Base-by-base conservation (phyloP, 1,139 yeast species). In the Geotrichum histeridarum region DNA sequence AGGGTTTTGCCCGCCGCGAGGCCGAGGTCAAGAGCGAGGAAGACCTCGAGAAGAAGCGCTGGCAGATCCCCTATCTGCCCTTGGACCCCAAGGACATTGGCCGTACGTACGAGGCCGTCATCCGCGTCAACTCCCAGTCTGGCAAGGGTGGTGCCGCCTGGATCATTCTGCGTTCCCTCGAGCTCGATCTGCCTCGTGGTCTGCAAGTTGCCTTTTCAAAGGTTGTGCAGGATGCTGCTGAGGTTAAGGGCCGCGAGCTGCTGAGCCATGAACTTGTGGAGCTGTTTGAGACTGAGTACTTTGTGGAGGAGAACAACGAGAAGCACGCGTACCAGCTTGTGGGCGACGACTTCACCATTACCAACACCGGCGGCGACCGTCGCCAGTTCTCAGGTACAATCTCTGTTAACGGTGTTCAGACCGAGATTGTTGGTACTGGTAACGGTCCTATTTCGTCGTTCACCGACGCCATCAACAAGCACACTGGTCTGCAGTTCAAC, bases 141-240 rank as follows among this genome's bases (percentile, higher is more conserved):
- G 99, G 99, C 67, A 93, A 93, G 75, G 98, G 98, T 68, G 98
- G 98, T 69, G 95, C 98, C 32, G 95, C 98, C 33, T 93, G 98
- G 97, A 86, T 93, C 61, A 86, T 93, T 66, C 79, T 90, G 65
- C 82, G 95, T 67, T 81, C 86, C 60, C 77, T 93, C 68, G 97
- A 91, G 61, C 79, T 93, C 59, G 98, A 93, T 67, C 79, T 93
- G 64, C 99, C 99, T 59, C 83, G 98, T 71, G 85, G 84, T 54
- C 76, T 93, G 69, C 99, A 93, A 74, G 86, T 91, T 50, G 89
- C 87, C 57, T 93, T 90, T 72, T 90, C 97, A 31, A 81, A 80
- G 60, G 77, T 81, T 55, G 98, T 93, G 8, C 98, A 93, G 73
- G 69, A 72, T 33, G 81, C 78, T 62, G 96, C 98, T 51, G 98